phyloP scores from a whole-genome alignment of 192 early-diverging fungal species.

The Cladochytrium replicatum region DNA sequence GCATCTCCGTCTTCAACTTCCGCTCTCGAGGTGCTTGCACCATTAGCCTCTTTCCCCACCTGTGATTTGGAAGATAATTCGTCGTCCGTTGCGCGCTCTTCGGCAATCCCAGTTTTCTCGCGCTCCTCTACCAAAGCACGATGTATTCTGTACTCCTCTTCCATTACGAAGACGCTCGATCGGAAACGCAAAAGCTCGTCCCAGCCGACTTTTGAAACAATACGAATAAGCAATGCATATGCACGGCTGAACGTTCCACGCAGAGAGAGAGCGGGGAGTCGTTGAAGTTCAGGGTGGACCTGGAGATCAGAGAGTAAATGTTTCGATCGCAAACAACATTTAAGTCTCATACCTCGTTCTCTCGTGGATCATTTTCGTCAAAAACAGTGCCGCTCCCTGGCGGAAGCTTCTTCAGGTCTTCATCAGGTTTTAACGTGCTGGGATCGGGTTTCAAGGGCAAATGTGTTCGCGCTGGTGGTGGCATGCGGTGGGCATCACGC shows the following conservation, averaged over 20 bases:
- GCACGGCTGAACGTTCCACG: conserved; percentile 90
- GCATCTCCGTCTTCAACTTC: conserved; percentile 9
- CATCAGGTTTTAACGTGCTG: conserved; percentile 25
- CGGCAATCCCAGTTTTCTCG: conserved; percentile 18
- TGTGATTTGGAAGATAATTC: no score
- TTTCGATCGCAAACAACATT: conserved; percentile 1
- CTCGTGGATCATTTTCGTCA: conserved; percentile 43
- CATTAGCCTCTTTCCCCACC: no score
- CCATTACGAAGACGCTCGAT: conserved; percentile 95
- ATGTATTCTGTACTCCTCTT: conserved; percentile 85
- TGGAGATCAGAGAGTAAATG: conserved; percentile 1
- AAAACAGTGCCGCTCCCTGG: conserved; percentile 25
- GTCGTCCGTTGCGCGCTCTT: conserved; percentile 4
- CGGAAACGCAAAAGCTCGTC: conserved; percentile 83
- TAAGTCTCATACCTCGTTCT: conserved; percentile 25
- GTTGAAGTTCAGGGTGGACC: conserved; percentile 59
- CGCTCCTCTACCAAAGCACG: conserved; percentile 61
- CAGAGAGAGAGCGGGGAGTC: conserved; percentile 80
- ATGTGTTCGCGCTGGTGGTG: conserved; percentile 75
- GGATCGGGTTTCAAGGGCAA: conserved; percentile 80
- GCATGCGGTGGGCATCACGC: conserved; percentile 78
- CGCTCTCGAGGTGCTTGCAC: neutral
- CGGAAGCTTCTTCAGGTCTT: conserved; percentile 31
- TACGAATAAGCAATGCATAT: conserved; percentile 69
- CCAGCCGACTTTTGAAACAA: conserved; percentile 86